Base-by-base conservation (phyloP, 495 filamentous ascomycete genomes). In the Aspergillus mulundensis region DNA sequence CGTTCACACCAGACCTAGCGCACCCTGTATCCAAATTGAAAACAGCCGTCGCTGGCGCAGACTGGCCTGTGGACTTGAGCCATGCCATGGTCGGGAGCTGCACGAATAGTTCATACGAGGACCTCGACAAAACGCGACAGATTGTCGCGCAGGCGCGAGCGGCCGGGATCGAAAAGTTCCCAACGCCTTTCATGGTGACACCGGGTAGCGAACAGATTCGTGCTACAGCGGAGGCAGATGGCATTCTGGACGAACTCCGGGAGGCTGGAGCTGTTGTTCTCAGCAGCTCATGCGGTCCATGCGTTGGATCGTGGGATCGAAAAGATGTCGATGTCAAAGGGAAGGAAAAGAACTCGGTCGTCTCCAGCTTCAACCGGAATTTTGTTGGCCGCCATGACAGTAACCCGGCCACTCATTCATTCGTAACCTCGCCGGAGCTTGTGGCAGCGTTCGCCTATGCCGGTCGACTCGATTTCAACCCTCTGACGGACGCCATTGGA, bases 81-180 rank as follows among this genome's bases (percentile, higher is more conserved):
- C 90, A 92, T 62, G 91, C 90, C 60, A 64, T 64, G 61, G 61
- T 96, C 59, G 91, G 91, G 47, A 94, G 90, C 58, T 96, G 90
- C 84, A 96, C 90, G 50, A 96, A 96, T 78, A 92, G 88, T 18
- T 93, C 89, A 11, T 95, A 95, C 70, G 91, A 96, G 75, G 91
- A 95, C 68, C 93, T 94, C 87, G 84, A 82, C 60, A 88, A 91
- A 53, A 86, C 80, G 59, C 88, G 90, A 41, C 87, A 88, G 18
- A 92, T 96, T 70, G 90, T 90, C 18, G 84, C 85, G 50, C 89
- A 96, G 70, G 90, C 90, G 53, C 79, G 93, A 42, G 68, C 87
- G 70, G 90, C 93, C 60, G 90, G 90, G 48, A 54, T 94, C 20
- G 14, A 21, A 61, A 94, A 93, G 77, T 82, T 91, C 59, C 92